Percentiles rank a stretch among this genome's conserved stretches.
These are phyloP conservation scores for Mucor circinelloides DNA, from an alignment of 371 early-diverging fungal species.

Conservation along the genomic window DNA sequence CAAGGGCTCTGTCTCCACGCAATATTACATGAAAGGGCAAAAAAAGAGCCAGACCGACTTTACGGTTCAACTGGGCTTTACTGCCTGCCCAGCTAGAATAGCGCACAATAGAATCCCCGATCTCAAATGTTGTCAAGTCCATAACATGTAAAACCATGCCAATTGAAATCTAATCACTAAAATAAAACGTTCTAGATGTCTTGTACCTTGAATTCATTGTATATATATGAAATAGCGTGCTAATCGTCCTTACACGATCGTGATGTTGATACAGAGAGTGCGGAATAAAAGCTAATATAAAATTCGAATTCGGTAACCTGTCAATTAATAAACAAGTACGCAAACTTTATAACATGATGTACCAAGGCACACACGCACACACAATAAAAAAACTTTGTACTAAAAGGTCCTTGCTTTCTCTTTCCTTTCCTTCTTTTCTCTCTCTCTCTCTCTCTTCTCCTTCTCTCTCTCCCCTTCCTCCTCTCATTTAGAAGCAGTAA, in stretches of 20 bases:
- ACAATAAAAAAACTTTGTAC: background rate
- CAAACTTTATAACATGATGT: background rate
- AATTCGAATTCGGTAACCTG: conserved; percentile 23
- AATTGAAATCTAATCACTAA: background rate
- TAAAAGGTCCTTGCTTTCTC: conserved; percentile 4
- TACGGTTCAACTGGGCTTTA: background rate
- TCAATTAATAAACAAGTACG: conserved; percentile 18
- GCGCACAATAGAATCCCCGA: background rate
- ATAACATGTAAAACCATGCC: background rate
- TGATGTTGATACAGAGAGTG: background rate
- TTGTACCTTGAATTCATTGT: background rate
- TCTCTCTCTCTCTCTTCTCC: background rate
- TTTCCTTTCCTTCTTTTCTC: background rate
- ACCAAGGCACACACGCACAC: background rate
- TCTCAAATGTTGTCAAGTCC: background rate
- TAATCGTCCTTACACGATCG: background rate
- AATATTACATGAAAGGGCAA: background rate
- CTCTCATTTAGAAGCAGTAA: background rate
- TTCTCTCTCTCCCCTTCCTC: background rate
- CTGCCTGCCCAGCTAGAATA: background rate
- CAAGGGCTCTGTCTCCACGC: conserved; percentile 7
- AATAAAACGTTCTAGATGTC: conserved; percentile 1
- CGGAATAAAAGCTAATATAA: conserved; percentile 7
- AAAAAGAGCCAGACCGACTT: background rate
- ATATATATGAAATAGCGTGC: background rate